Percentiles rank a stretch among this genome's conserved stretches.
These are phyloP conservation scores for Ambrosia trifida DNA, from an alignment of 129 eudicot genomes.

Conservation along the genomic window DNA sequence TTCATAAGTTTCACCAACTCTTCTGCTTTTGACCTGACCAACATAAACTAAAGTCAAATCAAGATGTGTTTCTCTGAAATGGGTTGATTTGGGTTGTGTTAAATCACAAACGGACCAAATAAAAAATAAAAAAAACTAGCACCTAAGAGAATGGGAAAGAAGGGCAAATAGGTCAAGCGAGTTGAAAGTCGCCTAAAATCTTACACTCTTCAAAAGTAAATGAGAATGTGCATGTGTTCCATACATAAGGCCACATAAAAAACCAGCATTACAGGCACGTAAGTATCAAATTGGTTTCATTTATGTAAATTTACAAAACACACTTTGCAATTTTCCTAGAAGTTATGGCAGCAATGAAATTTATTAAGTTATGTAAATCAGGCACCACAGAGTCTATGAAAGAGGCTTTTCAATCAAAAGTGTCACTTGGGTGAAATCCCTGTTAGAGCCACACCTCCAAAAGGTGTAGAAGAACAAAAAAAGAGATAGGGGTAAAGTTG, in stretches of 20 bases:
- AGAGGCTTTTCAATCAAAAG: background rate
- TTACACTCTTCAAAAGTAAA: background rate
- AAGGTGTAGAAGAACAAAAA: background rate
- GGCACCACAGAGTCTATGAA: too few relatives aligned
- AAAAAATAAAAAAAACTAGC: background rate
- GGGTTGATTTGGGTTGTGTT: background rate
- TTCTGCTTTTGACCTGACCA: slow-evolving; percentile 60
- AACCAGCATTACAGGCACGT: background rate
- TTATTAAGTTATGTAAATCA: background rate
- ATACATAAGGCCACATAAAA: background rate
- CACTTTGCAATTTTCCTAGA: background rate
- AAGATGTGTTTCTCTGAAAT: background rate
- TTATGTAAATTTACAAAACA: background rate
- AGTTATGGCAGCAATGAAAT: background rate
- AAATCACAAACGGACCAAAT: background rate
- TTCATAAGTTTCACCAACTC: slow-evolving; percentile 58
- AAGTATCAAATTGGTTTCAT: background rate
- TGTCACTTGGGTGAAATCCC: background rate
- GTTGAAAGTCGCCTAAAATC: too few relatives aligned
- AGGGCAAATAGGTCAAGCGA: background rate
- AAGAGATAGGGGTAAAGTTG: background rate
- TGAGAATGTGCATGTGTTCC: background rate
- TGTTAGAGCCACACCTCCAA: background rate
- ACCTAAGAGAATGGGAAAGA: background rate
- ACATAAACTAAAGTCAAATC: slow-evolving; percentile 1